Conservation (phyloP, 2,329 filamentous ascomycete genomes). For the Decorospora gaudefroyi region DNA sequence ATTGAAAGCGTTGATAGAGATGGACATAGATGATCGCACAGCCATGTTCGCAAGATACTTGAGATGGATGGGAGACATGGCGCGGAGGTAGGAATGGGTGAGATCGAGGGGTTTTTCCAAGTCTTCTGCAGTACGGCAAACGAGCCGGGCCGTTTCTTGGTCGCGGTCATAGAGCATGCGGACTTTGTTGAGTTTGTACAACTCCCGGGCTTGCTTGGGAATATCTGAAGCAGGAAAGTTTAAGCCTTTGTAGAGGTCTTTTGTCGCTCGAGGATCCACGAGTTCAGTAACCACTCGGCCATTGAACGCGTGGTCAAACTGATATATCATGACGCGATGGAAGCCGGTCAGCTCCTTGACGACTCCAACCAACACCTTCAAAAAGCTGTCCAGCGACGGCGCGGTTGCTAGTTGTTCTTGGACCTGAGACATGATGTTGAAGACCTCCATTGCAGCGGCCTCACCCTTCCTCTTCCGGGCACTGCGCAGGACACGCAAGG, state of each 20-base stretch:
- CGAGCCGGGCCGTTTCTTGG: slow-evolving; percentile 75
- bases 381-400: slow-evolving; percentile 69
- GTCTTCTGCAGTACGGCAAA: slow-evolving; percentile 76
- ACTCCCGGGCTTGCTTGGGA: slow-evolving; percentile 80
- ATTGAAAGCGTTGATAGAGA: slow-evolving; percentile 83
- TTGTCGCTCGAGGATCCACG: slow-evolving; percentile 76
- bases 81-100: slow-evolving; percentile 80
- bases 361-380: slow-evolving; percentile 82
- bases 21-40: slow-evolving; percentile 92
- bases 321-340: slow-evolving; percentile 90
- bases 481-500: slow-evolving; percentile 74
- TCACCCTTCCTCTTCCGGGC: slow-evolving; percentile 76
- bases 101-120: slow-evolving; percentile 77
- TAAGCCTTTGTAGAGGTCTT: slow-evolving; percentile 83
- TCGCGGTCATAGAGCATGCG: slow-evolving; percentile 85
- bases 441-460: slow-evolving; percentile 84
- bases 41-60: slow-evolving; percentile 90
- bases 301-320: slow-evolving; percentile 82
- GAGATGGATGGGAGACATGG: slow-evolving; percentile 87
- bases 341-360: slow-evolving; percentile 90
- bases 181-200: slow-evolving; percentile 90
- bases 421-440: slow-evolving; percentile 89
- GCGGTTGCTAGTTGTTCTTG: slow-evolving; percentile 83
- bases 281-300: slow-evolving; percentile 86
- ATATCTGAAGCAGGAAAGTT: slow-evolving; percentile 90